phyloP scores from a whole-genome alignment of 257 asterid species.

The Nemophila menziesii region DNA sequence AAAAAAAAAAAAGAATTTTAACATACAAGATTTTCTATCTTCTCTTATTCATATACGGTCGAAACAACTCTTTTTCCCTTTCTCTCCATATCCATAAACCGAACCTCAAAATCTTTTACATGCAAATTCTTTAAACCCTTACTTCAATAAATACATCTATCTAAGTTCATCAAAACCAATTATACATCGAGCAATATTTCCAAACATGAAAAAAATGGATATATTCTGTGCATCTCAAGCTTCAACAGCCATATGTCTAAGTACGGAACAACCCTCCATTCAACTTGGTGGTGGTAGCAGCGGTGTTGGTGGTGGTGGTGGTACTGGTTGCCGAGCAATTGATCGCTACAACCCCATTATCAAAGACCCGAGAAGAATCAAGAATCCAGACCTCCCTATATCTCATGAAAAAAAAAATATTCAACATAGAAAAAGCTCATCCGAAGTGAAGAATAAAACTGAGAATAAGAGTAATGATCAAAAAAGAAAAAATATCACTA shows the following conservation, averaged over 20 bases:
- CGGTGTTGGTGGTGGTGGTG: no score
- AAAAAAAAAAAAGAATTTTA: no score
- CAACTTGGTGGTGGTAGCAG: conserved; percentile 26
- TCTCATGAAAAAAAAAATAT: conserved; percentile 13
- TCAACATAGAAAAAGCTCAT: conserved; percentile 10
- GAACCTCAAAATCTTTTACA: conserved; percentile 8
- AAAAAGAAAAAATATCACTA: no score
- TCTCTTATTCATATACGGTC: no score
- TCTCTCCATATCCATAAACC: no score
- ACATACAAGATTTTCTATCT: no score
- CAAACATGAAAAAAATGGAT: conserved; percentile 46
- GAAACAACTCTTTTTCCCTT: no score
- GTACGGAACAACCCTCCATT: conserved; percentile 35
- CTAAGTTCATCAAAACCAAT: conserved; percentile 5
- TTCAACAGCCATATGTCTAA: conserved; percentile 37
- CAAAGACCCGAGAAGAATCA: conserved; percentile 28
- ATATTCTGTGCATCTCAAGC: conserved; percentile 58
- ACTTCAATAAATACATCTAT: conserved; percentile 3
- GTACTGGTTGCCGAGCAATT: conserved; percentile 39
- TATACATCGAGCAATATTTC: conserved; percentile 2
- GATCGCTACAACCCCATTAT: conserved; percentile 41
- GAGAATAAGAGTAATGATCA: conserved; percentile 13
- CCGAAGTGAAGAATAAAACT: conserved; percentile 9
- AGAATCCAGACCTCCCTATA: conserved; percentile 1
- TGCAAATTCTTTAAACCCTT: conserved; percentile 32